A percentile compares a stretch with the other conserved stretches of the same genome.
phyloP scores from a whole-genome alignment of 805 yeast genomes.

The Teunomyces gatunensis region DNA sequence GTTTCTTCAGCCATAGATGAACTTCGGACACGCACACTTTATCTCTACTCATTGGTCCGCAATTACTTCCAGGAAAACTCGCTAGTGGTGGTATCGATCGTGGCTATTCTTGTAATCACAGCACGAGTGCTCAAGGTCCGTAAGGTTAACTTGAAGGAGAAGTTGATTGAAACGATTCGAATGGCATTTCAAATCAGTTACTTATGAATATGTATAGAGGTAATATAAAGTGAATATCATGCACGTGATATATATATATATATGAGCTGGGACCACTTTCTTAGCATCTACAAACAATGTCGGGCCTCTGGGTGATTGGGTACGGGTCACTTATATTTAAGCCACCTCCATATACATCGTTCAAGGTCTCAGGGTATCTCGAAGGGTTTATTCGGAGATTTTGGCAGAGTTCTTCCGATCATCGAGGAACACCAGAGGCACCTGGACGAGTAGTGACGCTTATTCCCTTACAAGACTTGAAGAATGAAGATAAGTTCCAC shows the following conservation, averaged over 20 bases:
- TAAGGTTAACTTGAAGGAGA: conserved; percentile 27
- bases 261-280: too few species aligned
- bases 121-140: conserved; percentile 20
- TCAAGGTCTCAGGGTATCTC: conserved; percentile 68
- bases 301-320: conserved; percentile 77
- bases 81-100: conserved; percentile 22
- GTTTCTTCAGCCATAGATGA: conserved; percentile 1
- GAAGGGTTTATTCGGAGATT: conserved; percentile 77
- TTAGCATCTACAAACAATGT: not conserved
- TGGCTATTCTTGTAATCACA: conserved; percentile 19
- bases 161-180: conserved; percentile 32
- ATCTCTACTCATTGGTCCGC: conserved; percentile 17
- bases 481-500: conserved; percentile 37
- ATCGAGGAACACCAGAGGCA: conserved; percentile 80
- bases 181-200: conserved; percentile 47
- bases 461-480: conserved; percentile 56
- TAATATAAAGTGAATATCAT: not conserved
- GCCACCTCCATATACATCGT: conserved; percentile 74
- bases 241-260: too few species aligned
- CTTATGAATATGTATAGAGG: conserved; percentile 15
- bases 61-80: conserved; percentile 26
- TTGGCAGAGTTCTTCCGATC: conserved; percentile 91
- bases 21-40: conserved; percentile 16
- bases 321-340: conserved; percentile 88
- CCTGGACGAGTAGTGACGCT: conserved; percentile 91